Conservation (phyloP, 495 filamentous ascomycete genomes). For the Xanthoparmelia taractica region DNA sequence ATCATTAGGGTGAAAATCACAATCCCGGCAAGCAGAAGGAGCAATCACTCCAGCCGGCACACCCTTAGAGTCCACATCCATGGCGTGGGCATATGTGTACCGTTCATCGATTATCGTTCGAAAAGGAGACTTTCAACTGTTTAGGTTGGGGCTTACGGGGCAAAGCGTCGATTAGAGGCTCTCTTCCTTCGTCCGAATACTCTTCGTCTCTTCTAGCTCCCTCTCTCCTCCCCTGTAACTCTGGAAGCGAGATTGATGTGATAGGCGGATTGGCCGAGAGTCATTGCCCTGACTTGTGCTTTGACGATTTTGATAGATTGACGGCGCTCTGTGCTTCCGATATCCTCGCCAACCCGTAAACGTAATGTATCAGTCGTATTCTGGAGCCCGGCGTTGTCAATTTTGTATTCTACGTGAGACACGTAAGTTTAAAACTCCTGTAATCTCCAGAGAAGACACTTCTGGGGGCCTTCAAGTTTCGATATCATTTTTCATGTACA, state of each 20-base stretch:
- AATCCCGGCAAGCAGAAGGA: not conserved
- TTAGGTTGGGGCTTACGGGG: conserved; percentile 15
- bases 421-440: too few relatives aligned
- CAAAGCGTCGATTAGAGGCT: conserved; percentile 12
- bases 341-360: too few relatives aligned
- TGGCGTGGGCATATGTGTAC: not conserved
- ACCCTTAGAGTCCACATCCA: not conserved
- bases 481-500: not conserved
- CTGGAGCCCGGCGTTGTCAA: not conserved
- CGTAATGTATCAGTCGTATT: too few relatives aligned
- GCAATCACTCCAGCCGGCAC: not conserved
- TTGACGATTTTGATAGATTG: not conserved
- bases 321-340: not conserved
- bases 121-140: not conserved
- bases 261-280: too few relatives aligned
- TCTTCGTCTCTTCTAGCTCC: conserved; percentile 14
- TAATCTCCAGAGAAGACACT: too few relatives aligned
- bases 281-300: too few relatives aligned
- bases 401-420: too few relatives aligned
- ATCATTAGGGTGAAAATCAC: not conserved
- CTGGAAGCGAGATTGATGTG: not conserved
- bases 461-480: not conserved
- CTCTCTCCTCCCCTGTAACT: not conserved
- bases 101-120: not conserved
- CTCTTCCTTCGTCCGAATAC: conserved; percentile 3